phyloP scores from a whole-genome alignment of 2,329 filamentous ascomycete genomes.

The Xylariales sp. region DNA sequence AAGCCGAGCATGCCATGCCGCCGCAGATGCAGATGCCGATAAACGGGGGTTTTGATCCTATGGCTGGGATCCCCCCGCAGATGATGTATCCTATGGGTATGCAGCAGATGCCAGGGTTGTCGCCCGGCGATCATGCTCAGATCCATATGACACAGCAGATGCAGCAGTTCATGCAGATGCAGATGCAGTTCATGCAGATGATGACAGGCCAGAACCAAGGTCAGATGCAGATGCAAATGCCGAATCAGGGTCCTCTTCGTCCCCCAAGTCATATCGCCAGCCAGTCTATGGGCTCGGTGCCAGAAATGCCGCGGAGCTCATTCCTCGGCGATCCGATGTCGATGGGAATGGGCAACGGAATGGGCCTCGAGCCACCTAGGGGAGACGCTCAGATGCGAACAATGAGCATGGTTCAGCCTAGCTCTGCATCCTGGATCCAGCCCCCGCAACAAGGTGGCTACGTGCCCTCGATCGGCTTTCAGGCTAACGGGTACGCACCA shows the following conservation, averaged over 20 bases:
- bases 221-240: slow-evolving; percentile 18
- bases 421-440: slow-evolving; percentile 53
- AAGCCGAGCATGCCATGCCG: slow-evolving; percentile 33
- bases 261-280: slow-evolving; percentile 35
- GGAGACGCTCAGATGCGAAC: slow-evolving; percentile 54
- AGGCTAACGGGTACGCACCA: slow-evolving; percentile 65
- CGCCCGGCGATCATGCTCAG: slow-evolving; percentile 66
- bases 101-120: slow-evolving; percentile 36
- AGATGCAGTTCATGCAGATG: slow-evolving; percentile 92
- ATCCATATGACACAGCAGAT: slow-evolving; percentile 79
- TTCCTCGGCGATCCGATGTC: slow-evolving; percentile 25
- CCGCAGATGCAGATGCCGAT: slow-evolving; percentile 27
- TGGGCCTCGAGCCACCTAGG: slow-evolving; percentile 39
- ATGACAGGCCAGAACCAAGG: slow-evolving; percentile 47
- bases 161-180: slow-evolving; percentile 87
- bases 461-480: slow-evolving; percentile 45
- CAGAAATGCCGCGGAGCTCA: slow-evolving; percentile 24
- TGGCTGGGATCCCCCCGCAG: slow-evolving; percentile 43
- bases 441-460: slow-evolving; percentile 36
- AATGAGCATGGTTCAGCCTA: slow-evolving; percentile 80
- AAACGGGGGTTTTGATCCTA: slow-evolving; percentile 41
- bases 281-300: slow-evolving; percentile 40
- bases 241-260: slow-evolving; percentile 20
- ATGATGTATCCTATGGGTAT: slow-evolving; percentile 41
- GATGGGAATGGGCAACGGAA: slow-evolving; percentile 36